Evolutionary conservation across 495 filamentous ascomycete genomes (phyloP), one percentile per base, ranked within the genome.

Genomic region (Niebla homalea): DNA sequence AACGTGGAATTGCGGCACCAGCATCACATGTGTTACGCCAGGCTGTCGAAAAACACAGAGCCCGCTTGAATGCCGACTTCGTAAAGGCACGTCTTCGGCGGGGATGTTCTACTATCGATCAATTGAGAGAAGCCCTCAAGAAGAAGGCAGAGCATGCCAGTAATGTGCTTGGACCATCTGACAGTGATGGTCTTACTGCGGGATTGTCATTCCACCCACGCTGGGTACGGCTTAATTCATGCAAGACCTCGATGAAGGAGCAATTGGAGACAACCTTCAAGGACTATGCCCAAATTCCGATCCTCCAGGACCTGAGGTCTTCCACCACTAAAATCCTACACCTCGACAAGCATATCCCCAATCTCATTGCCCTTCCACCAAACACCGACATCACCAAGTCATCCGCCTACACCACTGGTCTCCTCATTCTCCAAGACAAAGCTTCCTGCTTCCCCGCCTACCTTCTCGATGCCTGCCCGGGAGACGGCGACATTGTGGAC

Each of bases 361-460:
- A 90, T 55, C 73, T 98, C 10, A 58, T 98, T 4, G 90, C 88
- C 4, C 67, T 94, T 0, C 79, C 89, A 2, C 78, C 80, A 6
- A 57, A 50, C 21, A 56, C 55, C 12, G 85, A 94, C 51, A 70
- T 94, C 46, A 77, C 78, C 8, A 78, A 76, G 29, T 79, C 77
- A 0, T 56, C 74, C 8, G 84, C 87, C 1, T 96, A 96, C 61
- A 74, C 68, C 21, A 66, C 72, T 3, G 92, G 92, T 2, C 66
- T 77, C 41, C 75, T 98, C 48, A 94, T 96, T 37, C 61, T 98
- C 36, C 92, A 98, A 65, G 93, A 98, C 61, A 96, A 94, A 61
- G 93, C 92, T 1, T 94, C 87, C 0, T 98, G 92, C 57, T 95
- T 98, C 56, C 90, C 92, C 4, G 92, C 89, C 0, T 85, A 87